Conservation (phyloP, 331 rosid genomes). For the Rhamnella rubrinervis region DNA sequence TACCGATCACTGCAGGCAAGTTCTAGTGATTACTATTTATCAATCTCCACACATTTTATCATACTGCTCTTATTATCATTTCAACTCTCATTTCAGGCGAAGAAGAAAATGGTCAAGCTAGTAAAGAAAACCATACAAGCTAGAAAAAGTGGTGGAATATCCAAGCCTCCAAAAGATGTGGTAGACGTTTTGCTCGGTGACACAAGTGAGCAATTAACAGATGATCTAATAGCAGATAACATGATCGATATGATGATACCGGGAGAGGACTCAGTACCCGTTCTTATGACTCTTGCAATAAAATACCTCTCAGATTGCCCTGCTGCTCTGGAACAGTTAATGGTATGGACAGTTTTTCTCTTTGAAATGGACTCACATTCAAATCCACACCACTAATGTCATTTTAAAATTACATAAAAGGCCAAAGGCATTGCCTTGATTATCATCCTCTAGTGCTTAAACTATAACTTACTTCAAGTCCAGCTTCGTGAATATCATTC, state of each 20-base stretch:
- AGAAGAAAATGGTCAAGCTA: slow-evolving; percentile 76
- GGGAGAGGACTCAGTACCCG: slow-evolving; percentile 99
- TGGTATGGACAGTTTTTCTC: slow-evolving; percentile 39
- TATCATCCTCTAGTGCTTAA: slow-evolving; percentile 14
- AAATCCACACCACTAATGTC: slow-evolving; percentile 1
- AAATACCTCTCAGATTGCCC: slow-evolving; percentile 88
- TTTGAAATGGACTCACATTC: not conserved
- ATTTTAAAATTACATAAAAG: not conserved
- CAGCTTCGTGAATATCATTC: slow-evolving; percentile 12
- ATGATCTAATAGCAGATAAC: slow-evolving; percentile 82
- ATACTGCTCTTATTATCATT: not conserved
- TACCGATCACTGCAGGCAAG: slow-evolving; percentile 82
- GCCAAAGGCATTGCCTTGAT: not conserved
- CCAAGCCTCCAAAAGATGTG: slow-evolving; percentile 63
- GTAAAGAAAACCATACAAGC: slow-evolving; percentile 56
- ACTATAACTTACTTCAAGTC: not conserved
- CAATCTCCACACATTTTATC: not conserved
- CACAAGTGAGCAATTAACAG: slow-evolving; percentile 63
- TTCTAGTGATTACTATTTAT: not conserved
- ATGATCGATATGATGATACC: slow-evolving; percentile 99
- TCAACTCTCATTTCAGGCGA: slow-evolving; percentile 59
- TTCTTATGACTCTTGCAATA: slow-evolving; percentile 82
- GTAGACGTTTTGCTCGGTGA: slow-evolving; percentile 80
- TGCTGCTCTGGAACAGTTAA: slow-evolving; percentile 68
- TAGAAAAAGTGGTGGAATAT: slow-evolving; percentile 44